A percentile compares a stretch with the other conserved stretches of the same genome.
These are phyloP conservation scores for Chalciporus piperatus DNA, from an alignment of 768 basidiomycete species.

Conservation along the genomic window DNA sequence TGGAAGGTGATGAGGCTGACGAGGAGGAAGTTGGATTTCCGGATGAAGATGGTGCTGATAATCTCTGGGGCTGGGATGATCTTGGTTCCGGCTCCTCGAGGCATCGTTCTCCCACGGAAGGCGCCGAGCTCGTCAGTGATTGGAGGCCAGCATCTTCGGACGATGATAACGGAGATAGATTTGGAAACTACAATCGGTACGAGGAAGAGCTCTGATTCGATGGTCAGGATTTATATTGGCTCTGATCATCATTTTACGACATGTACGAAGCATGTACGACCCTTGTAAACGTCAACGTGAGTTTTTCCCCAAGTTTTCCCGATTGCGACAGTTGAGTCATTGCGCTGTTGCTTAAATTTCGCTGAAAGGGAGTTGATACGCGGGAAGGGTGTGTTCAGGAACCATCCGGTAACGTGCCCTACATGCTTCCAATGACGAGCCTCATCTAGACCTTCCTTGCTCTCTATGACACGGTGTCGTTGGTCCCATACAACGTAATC, in stretches of 20 bases:
- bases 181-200: slow-evolving; percentile 25
- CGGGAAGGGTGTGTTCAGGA: slow-evolving; percentile 6
- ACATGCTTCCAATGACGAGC: not conserved
- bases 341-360: not conserved
- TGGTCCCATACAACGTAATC: slow-evolving; percentile 15
- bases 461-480: slow-evolving; percentile 22
- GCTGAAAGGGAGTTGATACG: not conserved
- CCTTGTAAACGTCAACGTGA: slow-evolving; percentile 5
- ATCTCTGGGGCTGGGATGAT: slow-evolving; percentile 13
- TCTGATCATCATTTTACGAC: not conserved
- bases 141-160: slow-evolving; percentile 45
- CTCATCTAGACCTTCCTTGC: not conserved
- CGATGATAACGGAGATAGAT: slow-evolving; percentile 6
- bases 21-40: slow-evolving; percentile 20
- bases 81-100: slow-evolving; percentile 6
- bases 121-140: slow-evolving; percentile 40
- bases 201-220: slow-evolving; percentile 31
- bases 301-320: not conserved
- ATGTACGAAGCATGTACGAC: slow-evolving; percentile 2
- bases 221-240: not conserved
- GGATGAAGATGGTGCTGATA: slow-evolving; percentile 23
- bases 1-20: slow-evolving; percentile 21
- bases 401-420: not conserved
- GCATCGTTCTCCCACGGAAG: slow-evolving; percentile 14
- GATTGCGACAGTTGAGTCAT: not conserved